Evolutionary conservation across 2,329 filamentous ascomycete genomes (phyloP).

Genomic region (Pyrenochaeta sp.): DNA sequence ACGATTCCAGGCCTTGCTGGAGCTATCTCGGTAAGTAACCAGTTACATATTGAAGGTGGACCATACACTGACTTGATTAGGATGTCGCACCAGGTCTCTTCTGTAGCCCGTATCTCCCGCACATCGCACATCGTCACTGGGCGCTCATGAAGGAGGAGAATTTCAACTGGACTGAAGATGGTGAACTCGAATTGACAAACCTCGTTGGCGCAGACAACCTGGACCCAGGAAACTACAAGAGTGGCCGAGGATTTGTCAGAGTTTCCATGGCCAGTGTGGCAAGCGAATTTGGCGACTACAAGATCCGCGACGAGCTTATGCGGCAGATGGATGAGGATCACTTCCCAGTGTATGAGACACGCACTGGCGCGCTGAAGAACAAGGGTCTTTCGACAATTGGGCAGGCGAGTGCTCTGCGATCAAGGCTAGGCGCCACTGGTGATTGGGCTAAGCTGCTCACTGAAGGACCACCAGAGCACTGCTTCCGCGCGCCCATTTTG

Average conservation of each 20-base stretch:
- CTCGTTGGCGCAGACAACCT: constrained; percentile 26
- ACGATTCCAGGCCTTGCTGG: constrained; percentile 25
- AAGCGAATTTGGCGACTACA: constrained; percentile 21
- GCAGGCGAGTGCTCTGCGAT: constrained; percentile 3
- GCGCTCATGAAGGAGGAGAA: constrained; percentile 19
- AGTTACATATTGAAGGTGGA: too few species aligned
- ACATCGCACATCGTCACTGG: constrained; percentile 22
- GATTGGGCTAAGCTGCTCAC: constrained; percentile 18
- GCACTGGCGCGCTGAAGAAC: constrained; percentile 20
- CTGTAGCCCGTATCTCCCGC: constrained; percentile 17
- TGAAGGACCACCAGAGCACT: constrained; percentile 15
- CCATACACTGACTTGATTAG: too few species aligned
- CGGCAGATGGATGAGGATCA: constrained; percentile 19
- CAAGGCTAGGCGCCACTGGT: constrained; percentile 7
- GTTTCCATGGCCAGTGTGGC: constrained; percentile 17
- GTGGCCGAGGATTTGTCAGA: constrained; percentile 9
- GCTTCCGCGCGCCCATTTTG: constrained; percentile 17
- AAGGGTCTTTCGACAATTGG: constrained; percentile 14
- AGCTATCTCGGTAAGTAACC: constrained; percentile 6
- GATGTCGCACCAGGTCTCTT: constrained; percentile 15
- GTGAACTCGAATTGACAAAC: constrained; percentile 11
- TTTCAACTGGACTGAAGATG: constrained; percentile 11
- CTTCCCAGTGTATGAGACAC: constrained; percentile 14
- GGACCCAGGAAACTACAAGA: constrained; percentile 28
- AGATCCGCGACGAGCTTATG: constrained; percentile 17